phyloP scores from a whole-genome alignment of 208 protist genomes.

The Trypanosoma theileri region DNA sequence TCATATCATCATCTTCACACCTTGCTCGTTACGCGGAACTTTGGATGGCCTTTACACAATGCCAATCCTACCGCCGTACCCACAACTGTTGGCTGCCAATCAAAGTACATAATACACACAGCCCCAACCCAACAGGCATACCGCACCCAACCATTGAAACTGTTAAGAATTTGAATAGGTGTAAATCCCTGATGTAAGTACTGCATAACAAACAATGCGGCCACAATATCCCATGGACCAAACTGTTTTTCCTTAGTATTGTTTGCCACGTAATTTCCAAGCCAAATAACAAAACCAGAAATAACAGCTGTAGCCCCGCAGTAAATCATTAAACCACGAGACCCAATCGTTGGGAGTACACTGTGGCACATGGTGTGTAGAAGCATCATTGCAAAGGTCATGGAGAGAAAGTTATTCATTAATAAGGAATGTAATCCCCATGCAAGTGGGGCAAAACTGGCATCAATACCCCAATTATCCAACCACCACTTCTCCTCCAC shows the following conservation, averaged over 20 bases:
- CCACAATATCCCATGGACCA: conserved; percentile 89
- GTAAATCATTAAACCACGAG: conserved; percentile 61
- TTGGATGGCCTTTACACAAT: conserved; percentile 69
- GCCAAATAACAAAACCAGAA: conserved; percentile 81
- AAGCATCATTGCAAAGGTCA: conserved; percentile 89
- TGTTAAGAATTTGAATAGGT: conserved; percentile 71
- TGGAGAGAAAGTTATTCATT: conserved; percentile 90
- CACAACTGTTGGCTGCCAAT: conserved; percentile 85
- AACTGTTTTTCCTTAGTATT: conserved; percentile 82
- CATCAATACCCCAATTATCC: conserved; percentile 74
- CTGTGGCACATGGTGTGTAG: conserved; percentile 84
- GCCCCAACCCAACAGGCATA: conserved; percentile 88
- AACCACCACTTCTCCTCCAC: conserved; percentile 85
- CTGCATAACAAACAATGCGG: conserved; percentile 80
- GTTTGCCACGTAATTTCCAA: conserved; percentile 46
- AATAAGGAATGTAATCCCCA: conserved; percentile 87
- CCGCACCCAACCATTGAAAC: conserved; percentile 87
- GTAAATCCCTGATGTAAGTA: conserved; percentile 74
- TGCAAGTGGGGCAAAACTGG: conserved; percentile 60
- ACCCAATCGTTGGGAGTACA: conserved; percentile 71
- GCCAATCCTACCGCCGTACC: conserved; percentile 67
- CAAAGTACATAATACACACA: conserved; percentile 87
- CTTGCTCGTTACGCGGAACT: conserved; percentile 44
- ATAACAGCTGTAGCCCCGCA: conserved; percentile 51
- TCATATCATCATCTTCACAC: conserved; percentile 12